phyloP scores from a whole-genome alignment of 352 stramenopile species.

The Phytophthora ohioensis region DNA sequence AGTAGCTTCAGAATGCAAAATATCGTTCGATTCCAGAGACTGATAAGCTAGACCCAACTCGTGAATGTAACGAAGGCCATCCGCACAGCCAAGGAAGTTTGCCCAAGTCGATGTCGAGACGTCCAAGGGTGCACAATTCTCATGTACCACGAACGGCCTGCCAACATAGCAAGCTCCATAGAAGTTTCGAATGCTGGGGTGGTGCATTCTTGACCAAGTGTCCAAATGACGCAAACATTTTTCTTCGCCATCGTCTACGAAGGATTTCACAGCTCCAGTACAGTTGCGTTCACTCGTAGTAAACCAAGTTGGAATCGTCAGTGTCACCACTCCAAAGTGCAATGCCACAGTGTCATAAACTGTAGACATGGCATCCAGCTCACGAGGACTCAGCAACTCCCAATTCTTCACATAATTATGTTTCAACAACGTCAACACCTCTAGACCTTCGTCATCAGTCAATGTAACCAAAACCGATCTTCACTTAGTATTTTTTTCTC shows the following conservation, averaged over 20 bases:
- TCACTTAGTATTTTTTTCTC: slow-evolving; percentile 1
- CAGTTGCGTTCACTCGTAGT: background rate
- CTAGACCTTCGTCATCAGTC: slow-evolving; percentile 21
- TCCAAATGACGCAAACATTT: slow-evolving; percentile 6
- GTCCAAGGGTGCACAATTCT: background rate
- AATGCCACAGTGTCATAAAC: slow-evolving; percentile 14
- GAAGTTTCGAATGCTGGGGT: slow-evolving; percentile 26
- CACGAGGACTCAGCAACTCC: background rate
- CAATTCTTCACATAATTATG: slow-evolving; percentile 14
- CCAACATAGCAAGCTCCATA: slow-evolving; percentile 36
- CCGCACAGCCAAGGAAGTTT: slow-evolving; percentile 3
- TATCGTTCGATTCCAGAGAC: background rate
- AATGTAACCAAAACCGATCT: slow-evolving; percentile 5
- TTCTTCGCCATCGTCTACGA: background rate
- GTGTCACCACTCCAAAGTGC: background rate
- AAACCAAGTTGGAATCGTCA: slow-evolving; percentile 13
- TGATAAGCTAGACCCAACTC: slow-evolving; percentile 9
- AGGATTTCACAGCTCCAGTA: background rate
- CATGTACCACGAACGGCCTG: slow-evolving; percentile 4
- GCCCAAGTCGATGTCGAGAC: background rate
- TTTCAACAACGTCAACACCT: slow-evolving; percentile 35
- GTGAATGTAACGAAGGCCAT: slow-evolving; percentile 21
- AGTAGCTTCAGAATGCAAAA: background rate
- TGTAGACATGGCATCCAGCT: slow-evolving; percentile 9
- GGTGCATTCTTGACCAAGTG: slow-evolving; percentile 9